A percentile compares a stretch with the other conserved stretches of the same genome.
Evolutionary conservation across 768 basidiomycete genomes (phyloP).

Genomic region (Krasilnikovozyma curviuscula): DNA sequence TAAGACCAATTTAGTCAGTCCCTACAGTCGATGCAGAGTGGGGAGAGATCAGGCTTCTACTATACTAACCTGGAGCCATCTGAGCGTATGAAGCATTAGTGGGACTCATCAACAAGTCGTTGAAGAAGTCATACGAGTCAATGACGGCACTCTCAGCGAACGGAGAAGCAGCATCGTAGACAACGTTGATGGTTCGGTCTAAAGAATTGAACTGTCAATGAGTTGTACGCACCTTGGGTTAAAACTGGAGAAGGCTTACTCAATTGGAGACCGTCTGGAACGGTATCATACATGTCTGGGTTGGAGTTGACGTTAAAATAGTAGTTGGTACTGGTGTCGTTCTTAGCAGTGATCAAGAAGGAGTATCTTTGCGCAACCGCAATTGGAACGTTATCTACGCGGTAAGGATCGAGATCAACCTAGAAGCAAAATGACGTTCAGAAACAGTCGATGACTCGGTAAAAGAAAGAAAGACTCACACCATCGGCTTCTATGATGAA

Average conservation of each 20-base stretch:
- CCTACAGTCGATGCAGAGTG: too few relatives aligned
- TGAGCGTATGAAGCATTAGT: background rate
- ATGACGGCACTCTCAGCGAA: conserved; percentile 38
- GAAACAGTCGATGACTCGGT: conserved; percentile 32
- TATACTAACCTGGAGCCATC: too few relatives aligned
- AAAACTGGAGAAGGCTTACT: conserved; percentile 34
- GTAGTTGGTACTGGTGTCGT: conserved; percentile 69
- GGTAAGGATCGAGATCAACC: conserved; percentile 49
- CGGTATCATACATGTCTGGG: conserved; percentile 60
- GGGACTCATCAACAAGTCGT: conserved; percentile 33
- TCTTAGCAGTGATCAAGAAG: conserved; percentile 72
- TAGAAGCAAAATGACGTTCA: background rate
- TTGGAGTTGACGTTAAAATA: conserved; percentile 83
- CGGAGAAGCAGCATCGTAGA: conserved; percentile 41
- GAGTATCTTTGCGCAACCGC: conserved; percentile 87
- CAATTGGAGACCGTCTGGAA: conserved; percentile 51
- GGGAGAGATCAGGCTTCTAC: too few relatives aligned
- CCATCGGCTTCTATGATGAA: conserved; percentile 26
- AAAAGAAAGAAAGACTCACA: background rate
- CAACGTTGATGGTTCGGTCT: conserved; percentile 71
- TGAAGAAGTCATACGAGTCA: conserved; percentile 32
- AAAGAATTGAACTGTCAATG: background rate
- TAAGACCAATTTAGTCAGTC: too few relatives aligned
- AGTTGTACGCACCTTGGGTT: background rate
- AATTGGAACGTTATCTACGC: conserved; percentile 50